Evolutionary conservation across 1,139 yeast species (phyloP), one percentile per base, ranked within the genome.

Genomic region (Yamadazyma sp.): DNA sequence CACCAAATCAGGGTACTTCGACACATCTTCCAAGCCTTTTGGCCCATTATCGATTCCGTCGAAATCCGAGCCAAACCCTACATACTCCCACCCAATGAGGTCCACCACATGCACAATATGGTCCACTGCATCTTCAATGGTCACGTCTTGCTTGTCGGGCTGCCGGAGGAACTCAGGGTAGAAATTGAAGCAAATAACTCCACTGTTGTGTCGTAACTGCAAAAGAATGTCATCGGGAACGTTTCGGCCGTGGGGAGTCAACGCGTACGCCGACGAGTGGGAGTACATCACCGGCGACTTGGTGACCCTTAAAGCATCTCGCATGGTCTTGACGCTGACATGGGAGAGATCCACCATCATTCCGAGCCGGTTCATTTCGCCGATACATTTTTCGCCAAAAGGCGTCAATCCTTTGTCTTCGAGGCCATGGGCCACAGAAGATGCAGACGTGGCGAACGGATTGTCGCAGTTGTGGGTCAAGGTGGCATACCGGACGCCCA

Each of bases 21-120:
- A 72, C 2, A 73, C 80, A 46, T 74, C 78, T 46, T 74, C 80
- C 14, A 76, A 54, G 0, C 79, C 81, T 13, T 39, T 50, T 2
- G 81, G 80, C 2, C 73, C 76, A 10, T 48, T 48, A 2, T 70
- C 71, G 27, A 74, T 74, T 16, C 80, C 80, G 49, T 76, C 81
- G 44, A 73, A 75, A 51, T 76, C 81, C 2, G 75, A 66, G 1
- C 81, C 81, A 24, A 76, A n/a, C n/a, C 80, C 80, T 31, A 76
- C 79, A 51, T 72, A 74, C 24, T 70, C 76, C 78, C 78, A 75
- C 1, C 80, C 81, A 37, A 73, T 68, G 4, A 66, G 44, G 21
- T 70, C 53, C 17, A 72, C 65, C 14, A 74, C 58, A 46, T 76
- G 62, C 29, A 60, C n/a, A n/a, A n/a, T n/a, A n/a, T n/a, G n/a